Evolutionary conservation across 179 eudicot species (phyloP).

Genomic region (Vitellaria paradoxa): DNA sequence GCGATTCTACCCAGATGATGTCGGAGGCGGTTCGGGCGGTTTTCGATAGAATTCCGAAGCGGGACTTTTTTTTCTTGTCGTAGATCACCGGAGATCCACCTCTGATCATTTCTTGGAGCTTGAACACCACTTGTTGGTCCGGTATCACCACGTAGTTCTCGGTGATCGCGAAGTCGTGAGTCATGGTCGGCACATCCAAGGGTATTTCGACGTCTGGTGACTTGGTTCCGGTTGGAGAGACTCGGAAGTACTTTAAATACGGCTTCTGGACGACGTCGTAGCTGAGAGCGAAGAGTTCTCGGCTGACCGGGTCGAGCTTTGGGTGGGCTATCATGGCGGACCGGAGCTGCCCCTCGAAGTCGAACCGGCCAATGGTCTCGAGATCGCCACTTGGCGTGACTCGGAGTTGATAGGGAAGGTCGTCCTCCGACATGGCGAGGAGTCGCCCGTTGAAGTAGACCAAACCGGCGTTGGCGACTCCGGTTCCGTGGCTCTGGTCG

Average conservation of each 20-base stretch:
- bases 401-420: conserved; percentile 47
- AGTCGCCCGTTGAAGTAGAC: conserved; percentile 45
- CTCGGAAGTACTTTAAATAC: conserved; percentile 38
- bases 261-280: conserved; percentile 54
- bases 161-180: conserved; percentile 55
- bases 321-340: conserved; percentile 55
- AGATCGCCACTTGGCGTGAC: conserved; percentile 39
- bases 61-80: conserved; percentile 34
- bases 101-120: conserved; percentile 37
- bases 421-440: conserved; percentile 61
- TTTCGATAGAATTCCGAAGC: conserved; percentile 39
- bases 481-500: conserved; percentile 35
- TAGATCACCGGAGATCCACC: conserved; percentile 53
- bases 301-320: conserved; percentile 43
- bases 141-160: conserved; percentile 45
- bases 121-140: conserved; percentile 51
- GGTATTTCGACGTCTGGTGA: conserved; percentile 47
- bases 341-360: conserved; percentile 30
- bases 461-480: conserved; percentile 56
- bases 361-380: conserved; percentile 35
- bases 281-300: conserved; percentile 44
- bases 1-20: conserved; percentile 39
- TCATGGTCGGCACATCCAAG: conserved; percentile 40
- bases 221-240: conserved; percentile 33
- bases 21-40: conserved; percentile 15